A percentile compares a stretch with the other conserved stretches of the same genome.
These are phyloP conservation scores for Lactarius trivialis DNA, from an alignment of 768 basidiomycete species.

Conservation along the genomic window DNA sequence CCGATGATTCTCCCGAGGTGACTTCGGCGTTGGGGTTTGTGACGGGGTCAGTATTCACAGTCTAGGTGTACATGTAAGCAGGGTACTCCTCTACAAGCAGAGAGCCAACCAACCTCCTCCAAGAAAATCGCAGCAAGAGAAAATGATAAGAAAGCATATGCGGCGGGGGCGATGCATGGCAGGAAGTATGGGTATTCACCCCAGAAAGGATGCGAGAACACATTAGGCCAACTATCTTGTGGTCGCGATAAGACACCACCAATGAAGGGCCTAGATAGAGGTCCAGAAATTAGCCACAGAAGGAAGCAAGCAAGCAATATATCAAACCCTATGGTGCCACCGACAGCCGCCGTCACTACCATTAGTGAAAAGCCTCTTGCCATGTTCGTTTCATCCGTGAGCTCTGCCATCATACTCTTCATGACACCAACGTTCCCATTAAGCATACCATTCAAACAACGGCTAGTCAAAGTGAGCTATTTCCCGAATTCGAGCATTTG, in stretches of 20 bases:
- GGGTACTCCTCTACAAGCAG: neutral
- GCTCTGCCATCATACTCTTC: conserved; percentile 44
- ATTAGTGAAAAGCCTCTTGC: conserved; percentile 35
- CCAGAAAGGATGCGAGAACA: conserved; percentile 25
- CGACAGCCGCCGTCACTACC: conserved; percentile 26
- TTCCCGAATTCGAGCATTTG: no score
- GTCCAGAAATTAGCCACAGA: neutral
- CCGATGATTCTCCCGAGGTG: neutral
- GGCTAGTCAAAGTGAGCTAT: conserved; percentile 31
- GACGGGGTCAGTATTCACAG: neutral
- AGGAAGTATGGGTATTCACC: conserved; percentile 25
- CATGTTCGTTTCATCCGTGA: conserved; percentile 57
- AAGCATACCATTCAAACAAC: conserved; percentile 2
- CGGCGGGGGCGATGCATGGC: conserved; percentile 18
- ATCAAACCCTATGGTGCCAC: conserved; percentile 13
- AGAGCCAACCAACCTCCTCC: conserved; percentile 10
- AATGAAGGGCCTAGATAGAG: neutral
- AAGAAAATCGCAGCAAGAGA: conserved; percentile 1
- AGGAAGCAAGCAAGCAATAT: neutral
- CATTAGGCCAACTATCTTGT: conserved; percentile 21
- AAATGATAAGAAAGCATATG: neutral
- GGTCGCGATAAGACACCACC: conserved; percentile 26
- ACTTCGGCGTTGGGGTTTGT: neutral
- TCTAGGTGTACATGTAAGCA: neutral
- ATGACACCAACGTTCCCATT: conserved; percentile 10